Evolutionary conservation across 352 stramenopile species (phyloP).

Genomic region (Pythium monospermum): DNA sequence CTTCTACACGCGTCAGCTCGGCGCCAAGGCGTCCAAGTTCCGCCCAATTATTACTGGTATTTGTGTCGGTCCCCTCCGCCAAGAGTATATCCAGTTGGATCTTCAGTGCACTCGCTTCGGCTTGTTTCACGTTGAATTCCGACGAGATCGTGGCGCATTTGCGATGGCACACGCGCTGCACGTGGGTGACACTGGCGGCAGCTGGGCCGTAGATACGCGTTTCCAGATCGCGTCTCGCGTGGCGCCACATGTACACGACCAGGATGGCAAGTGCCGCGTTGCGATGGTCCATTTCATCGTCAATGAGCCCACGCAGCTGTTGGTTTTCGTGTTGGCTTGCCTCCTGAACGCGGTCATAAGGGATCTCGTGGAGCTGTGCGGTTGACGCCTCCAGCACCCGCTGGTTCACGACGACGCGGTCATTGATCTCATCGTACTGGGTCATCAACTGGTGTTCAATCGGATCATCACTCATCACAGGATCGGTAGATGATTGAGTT

Average conservation of each 20-base stretch:
- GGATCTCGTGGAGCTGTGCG: constrained; percentile 15
- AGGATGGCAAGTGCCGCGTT: constrained; percentile 38
- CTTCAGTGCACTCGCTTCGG: not conserved
- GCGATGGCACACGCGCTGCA: constrained; percentile 3
- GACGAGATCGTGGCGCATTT: constrained; percentile 1
- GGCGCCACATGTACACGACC: constrained; percentile 24
- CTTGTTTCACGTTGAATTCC: not conserved
- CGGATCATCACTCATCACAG: constrained; percentile 27
- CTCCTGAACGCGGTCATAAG: constrained; percentile 16
- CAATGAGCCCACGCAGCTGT: constrained; percentile 32
- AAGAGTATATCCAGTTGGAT: constrained; percentile 1
- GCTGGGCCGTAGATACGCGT: not conserved
- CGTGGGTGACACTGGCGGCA: not conserved
- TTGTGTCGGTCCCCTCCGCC: not conserved
- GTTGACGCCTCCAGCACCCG: constrained; percentile 28
- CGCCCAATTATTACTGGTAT: not conserved
- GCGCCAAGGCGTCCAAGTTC: not conserved
- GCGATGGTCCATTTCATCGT: constrained; percentile 27
- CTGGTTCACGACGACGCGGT: constrained; percentile 21
- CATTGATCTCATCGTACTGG: constrained; percentile 11
- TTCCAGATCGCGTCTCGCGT: not conserved
- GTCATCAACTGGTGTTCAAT: constrained; percentile 8
- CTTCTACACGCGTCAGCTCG: constrained; percentile 2
- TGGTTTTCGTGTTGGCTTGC: constrained; percentile 38
- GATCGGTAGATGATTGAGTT: too few relatives aligned